A percentile compares a stretch with the other conserved stretches of the same genome.
Conservation (phyloP, 768 basidiomycete species). For the Boletus vinaceobasis region DNA sequence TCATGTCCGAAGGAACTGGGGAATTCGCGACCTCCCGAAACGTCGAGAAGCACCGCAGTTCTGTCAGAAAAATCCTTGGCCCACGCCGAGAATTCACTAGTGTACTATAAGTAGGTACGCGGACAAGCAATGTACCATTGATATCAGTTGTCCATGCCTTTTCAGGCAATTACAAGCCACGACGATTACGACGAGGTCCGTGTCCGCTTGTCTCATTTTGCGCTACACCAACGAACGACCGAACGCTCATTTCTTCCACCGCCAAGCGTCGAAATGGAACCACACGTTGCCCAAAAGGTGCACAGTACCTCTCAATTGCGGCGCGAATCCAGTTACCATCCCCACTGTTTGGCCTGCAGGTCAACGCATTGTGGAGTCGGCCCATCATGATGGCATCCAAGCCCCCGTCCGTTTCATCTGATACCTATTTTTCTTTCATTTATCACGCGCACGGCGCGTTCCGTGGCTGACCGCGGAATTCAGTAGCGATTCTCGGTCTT, state of each 20-base stretch:
- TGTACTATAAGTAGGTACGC: background rate
- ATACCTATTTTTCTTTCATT: background rate
- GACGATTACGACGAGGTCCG: background rate
- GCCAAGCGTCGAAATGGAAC: background rate
- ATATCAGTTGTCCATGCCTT: background rate
- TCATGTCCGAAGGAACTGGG: conserved; percentile 23
- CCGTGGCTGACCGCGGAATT: conserved; percentile 14
- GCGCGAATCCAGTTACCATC: conserved; percentile 18
- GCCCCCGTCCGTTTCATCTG: conserved; percentile 19
- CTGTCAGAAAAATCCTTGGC: background rate
- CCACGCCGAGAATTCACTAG: background rate
- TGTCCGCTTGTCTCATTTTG: background rate
- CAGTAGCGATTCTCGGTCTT: background rate
- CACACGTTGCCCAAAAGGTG: background rate
- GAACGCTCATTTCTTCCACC: background rate
- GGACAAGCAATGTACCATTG: background rate
- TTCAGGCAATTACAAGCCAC: background rate
- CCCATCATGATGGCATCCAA: conserved; percentile 4
- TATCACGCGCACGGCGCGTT: conserved; percentile 12
- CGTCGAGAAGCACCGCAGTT: conserved; percentile 3
- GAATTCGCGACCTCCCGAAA: conserved; percentile 2
- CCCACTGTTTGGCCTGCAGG: conserved; percentile 16
- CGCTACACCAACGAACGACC: background rate
- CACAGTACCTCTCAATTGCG: background rate
- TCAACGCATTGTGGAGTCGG: conserved; percentile 17